Percentiles rank a stretch among this genome's conserved stretches.
Evolutionary conservation across 2,329 filamentous ascomycete genomes (phyloP).

Genomic region (Samsoniella hepiali): DNA sequence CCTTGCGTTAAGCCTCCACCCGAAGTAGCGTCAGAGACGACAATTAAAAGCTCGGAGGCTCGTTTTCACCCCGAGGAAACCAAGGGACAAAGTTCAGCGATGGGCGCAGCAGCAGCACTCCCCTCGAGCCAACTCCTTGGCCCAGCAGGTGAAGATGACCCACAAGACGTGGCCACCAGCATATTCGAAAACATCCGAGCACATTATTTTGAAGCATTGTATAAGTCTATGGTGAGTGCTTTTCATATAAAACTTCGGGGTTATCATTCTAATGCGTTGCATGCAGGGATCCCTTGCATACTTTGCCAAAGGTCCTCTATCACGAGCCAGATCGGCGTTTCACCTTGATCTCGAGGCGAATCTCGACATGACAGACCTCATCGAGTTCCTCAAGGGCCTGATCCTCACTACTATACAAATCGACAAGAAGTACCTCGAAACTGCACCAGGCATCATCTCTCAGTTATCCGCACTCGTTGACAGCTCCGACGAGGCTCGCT

Average conservation of each 20-base stretch:
- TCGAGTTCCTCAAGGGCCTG: constrained; percentile 66
- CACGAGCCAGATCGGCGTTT: constrained; percentile 69
- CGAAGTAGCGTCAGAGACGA: background rate
- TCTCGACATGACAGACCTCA: constrained; percentile 59
- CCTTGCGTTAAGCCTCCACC: background rate
- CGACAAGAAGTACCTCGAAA: constrained; percentile 78
- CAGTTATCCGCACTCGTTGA: constrained; percentile 55
- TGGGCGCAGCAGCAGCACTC: background rate
- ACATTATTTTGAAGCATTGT: constrained; percentile 59
- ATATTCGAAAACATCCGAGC: constrained; percentile 58
- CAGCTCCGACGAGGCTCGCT: constrained; percentile 48
- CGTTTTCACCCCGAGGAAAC: background rate
- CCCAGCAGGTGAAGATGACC: constrained; percentile 23
- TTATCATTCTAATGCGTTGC: constrained; percentile 20
- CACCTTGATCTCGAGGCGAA: constrained; percentile 59
- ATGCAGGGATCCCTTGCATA: constrained; percentile 71
- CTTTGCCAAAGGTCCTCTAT: constrained; percentile 78
- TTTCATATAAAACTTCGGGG: constrained; percentile 29
- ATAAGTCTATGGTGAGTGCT: constrained; percentile 57
- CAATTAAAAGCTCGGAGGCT: background rate
- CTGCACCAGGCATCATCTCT: constrained; percentile 59
- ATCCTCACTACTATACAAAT: constrained; percentile 64
- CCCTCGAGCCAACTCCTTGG: constrained; percentile 2
- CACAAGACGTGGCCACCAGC: constrained; percentile 43
- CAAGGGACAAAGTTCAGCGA: background rate